Percentiles rank a stretch among this genome's conserved stretches.
Evolutionary conservation across 2,329 filamentous ascomycete species (phyloP).

Genomic region (Pezicula rhizophila): DNA sequence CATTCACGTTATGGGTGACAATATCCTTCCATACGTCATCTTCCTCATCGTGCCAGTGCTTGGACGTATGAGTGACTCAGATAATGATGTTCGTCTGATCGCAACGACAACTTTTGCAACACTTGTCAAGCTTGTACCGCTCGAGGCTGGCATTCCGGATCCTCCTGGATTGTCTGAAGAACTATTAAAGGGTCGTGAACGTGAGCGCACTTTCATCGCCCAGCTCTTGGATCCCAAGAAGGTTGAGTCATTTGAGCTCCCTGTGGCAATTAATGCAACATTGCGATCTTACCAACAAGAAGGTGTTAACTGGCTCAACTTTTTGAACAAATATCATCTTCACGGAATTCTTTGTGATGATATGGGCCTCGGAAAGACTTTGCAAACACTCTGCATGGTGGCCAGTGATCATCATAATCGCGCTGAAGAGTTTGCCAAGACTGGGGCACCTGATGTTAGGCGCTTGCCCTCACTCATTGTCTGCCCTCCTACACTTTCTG

Average conservation of each 20-base stretch:
- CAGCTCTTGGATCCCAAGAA: constrained; percentile 97
- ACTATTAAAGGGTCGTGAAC: constrained; percentile 81
- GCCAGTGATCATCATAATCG: constrained; percentile 94
- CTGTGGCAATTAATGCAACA: constrained; percentile 94
- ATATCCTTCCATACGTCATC: constrained; percentile 93
- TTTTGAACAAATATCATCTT: constrained; percentile 95
- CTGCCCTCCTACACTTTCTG: constrained; percentile 90
- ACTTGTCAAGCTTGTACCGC: constrained; percentile 89
- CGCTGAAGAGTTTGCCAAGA: constrained; percentile 83
- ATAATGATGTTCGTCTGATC: constrained; percentile 89
- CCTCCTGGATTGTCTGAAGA: constrained; percentile 88
- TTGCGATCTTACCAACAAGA: constrained; percentile 97
- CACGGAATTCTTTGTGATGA: constrained; percentile 98
- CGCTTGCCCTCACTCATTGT: constrained; percentile 87
- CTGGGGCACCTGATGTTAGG: constrained; percentile 69
- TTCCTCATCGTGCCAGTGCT: constrained; percentile 97
- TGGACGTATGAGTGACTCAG: constrained; percentile 96
- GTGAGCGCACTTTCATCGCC: constrained; percentile 91
- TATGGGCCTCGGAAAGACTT: constrained; percentile 96
- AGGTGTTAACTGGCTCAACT: constrained; percentile 96
- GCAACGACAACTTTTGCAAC: constrained; percentile 97
- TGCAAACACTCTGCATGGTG: constrained; percentile 96
- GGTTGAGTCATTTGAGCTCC: constrained; percentile 87
- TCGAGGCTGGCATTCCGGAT: constrained; percentile 95
- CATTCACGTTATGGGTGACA: constrained; percentile 96